Evolutionary conservation across 495 filamentous ascomycete genomes (phyloP), one percentile per base, ranked within the genome.

Genomic region (Corynascus novoguineensis): DNA sequence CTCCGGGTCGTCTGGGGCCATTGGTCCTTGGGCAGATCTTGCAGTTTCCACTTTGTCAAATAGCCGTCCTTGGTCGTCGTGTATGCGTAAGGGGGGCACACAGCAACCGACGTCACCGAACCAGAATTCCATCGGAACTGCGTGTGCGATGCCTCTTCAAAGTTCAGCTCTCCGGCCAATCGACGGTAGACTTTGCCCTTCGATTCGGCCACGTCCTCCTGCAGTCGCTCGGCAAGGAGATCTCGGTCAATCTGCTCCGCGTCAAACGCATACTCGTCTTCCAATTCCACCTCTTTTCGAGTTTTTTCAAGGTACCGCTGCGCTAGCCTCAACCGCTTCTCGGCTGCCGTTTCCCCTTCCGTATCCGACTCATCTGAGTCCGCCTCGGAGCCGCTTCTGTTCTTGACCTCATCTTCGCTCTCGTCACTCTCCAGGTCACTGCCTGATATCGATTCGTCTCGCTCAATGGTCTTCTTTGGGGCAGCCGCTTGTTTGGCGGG

Each of bases 251-350:
- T 89, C 19, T 97, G 86, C 58, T 85, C 91, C 4, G 93, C 93
- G 73, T 98, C 90, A 63, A 96, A 97, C 5, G 89, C 93, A 49
- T 76, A 79, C 28, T 73, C 73, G 65, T 67, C 65, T 24, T 64
- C 57, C 45, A 64, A 25, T 22, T 66, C 66, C 25, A 95, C 87
- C 66, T 97, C 91, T 49, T 87, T 80, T 48, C 84, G 79, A 50
- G 96, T 85, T 66, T 95, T 96, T 17, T 95, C 87, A 44, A 98
- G 78, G 69, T 97, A 97, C 60, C 88, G 85, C 73, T 97, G 90
- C 9, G 93, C 93, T 34, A 98, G 82, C 63, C 92, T 85, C 62
- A 96, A 70, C 55, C 93, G 81, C 69, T 88, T 85, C 64, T 96
- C 89, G 55, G 88, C 89, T 3, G 85, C 89, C 12, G 93, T 97